Percentiles rank a stretch among this genome's conserved stretches.
These are phyloP conservation scores for Aspergillus unguis DNA, from an alignment of 2,329 filamentous ascomycete species.

Conservation along the genomic window DNA sequence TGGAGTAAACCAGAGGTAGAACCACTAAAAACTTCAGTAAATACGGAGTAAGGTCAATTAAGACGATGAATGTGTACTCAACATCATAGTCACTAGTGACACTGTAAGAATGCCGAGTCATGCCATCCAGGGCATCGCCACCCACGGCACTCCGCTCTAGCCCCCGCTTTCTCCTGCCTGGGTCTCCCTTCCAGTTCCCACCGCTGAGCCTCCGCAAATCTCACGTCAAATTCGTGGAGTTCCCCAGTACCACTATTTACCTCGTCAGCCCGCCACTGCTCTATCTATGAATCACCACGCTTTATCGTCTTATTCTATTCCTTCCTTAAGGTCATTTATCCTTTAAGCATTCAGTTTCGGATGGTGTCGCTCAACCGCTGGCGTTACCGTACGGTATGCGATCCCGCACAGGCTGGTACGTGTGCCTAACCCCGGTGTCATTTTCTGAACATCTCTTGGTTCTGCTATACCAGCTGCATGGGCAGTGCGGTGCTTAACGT, in stretches of 20 bases:
- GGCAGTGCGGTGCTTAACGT: neutral
- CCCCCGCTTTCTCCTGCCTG: constrained; percentile 4
- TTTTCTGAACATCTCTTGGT: neutral
- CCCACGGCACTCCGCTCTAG: neutral
- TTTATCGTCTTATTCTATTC: constrained; percentile 6
- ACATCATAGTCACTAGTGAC: neutral
- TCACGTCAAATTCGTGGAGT: constrained; percentile 3
- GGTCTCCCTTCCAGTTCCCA: neutral
- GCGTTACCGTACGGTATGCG: constrained; percentile 36
- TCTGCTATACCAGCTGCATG: neutral
- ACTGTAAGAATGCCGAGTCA: neutral
- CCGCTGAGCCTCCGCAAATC: constrained; percentile 9
- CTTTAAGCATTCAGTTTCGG: constrained; percentile 8
- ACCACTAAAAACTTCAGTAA: neutral
- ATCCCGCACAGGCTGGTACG: constrained; percentile 44
- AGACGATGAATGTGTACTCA: too few relatives aligned
- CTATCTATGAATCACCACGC: neutral
- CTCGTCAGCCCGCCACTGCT: neutral
- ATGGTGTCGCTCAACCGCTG: constrained; percentile 27
- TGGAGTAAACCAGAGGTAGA: too few relatives aligned
- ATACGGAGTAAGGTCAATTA: neutral
- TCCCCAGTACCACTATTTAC: neutral
- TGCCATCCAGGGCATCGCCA: constrained; percentile 3
- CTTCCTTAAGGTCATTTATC: constrained; percentile 4
- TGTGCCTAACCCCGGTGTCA: constrained; percentile 7